Evolutionary conservation across 306 rosid genomes (phyloP).

Genomic region (Castanea sativa): DNA sequence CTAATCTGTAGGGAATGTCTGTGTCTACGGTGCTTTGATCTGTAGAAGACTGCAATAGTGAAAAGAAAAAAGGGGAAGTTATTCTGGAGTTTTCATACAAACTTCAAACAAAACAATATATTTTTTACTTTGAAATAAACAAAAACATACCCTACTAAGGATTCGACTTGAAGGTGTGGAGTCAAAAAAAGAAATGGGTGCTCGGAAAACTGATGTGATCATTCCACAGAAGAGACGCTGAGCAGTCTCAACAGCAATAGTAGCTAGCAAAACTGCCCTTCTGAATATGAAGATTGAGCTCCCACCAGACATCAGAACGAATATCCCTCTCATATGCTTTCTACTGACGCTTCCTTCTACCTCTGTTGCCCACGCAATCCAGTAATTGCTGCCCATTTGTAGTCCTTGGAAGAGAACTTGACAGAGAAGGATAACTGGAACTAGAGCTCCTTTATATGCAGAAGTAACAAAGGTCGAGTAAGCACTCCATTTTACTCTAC

Average conservation of each 20-base stretch:
- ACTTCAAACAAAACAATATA: background rate
- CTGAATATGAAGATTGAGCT: slow-evolving; percentile 85
- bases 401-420: slow-evolving; percentile 75
- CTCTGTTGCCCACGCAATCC: slow-evolving; percentile 92
- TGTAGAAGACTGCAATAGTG: slow-evolving; percentile 61
- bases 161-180: slow-evolving; percentile 84
- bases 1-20: slow-evolving; percentile 80
- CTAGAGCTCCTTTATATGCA: slow-evolving; percentile 77
- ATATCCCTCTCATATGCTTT: slow-evolving; percentile 48
- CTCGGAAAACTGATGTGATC: slow-evolving; percentile 72
- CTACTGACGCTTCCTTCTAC: slow-evolving; percentile 42
- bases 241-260: slow-evolving; percentile 69
- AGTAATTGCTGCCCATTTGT: slow-evolving; percentile 92
- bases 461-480: slow-evolving; percentile 73
- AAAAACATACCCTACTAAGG: slow-evolving; percentile 65
- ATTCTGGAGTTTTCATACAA: background rate
- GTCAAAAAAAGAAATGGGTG: slow-evolving; percentile 80
- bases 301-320: slow-evolving; percentile 65
- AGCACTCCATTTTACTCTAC: slow-evolving; percentile 84
- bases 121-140: slow-evolving; percentile 7
- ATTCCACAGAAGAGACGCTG: slow-evolving; percentile 71
- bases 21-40: slow-evolving; percentile 90
- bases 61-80: background rate
- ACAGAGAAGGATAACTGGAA: slow-evolving; percentile 77
- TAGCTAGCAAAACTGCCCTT: slow-evolving; percentile 72